A percentile compares a stretch with the other conserved stretches of the same genome.
Conservation (phyloP, 768 basidiomycete species). For the Boletus speciosus region DNA sequence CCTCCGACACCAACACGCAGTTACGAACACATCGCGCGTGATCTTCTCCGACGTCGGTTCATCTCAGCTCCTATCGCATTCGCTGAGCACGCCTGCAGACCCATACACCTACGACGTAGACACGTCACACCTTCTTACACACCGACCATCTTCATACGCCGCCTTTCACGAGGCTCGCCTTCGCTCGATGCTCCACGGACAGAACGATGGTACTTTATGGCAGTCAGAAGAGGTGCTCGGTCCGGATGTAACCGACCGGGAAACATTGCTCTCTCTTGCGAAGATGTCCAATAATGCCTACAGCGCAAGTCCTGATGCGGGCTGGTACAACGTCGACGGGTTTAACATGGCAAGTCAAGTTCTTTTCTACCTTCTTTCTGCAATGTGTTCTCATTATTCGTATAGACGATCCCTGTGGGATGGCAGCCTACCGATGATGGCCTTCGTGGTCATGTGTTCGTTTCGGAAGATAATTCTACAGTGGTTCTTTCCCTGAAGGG, state of each 20-base stretch:
- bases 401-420: conserved; percentile 71
- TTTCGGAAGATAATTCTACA: conserved; percentile 76
- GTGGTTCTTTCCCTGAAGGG: conserved; percentile 90
- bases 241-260: conserved; percentile 70
- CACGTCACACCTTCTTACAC: conserved; percentile 38
- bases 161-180: conserved; percentile 34
- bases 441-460: conserved; percentile 88
- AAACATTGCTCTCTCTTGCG: conserved; percentile 71
- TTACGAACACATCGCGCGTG: conserved; percentile 50
- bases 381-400: neutral
- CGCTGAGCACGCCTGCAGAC: conserved; percentile 19
- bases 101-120: conserved; percentile 41
- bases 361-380: neutral
- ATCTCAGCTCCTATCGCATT: conserved; percentile 28
- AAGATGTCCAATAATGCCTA: conserved; percentile 93
- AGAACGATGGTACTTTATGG: conserved; percentile 54
- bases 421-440: conserved; percentile 92
- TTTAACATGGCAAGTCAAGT: conserved; percentile 56
- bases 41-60: conserved; percentile 54
- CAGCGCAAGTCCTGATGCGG: conserved; percentile 41
- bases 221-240: conserved; percentile 56
- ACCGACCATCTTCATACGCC: conserved; percentile 44
- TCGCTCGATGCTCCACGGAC: conserved; percentile 36
- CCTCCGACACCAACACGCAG: conserved; percentile 62
- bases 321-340: conserved; percentile 70